phyloP scores from a whole-genome alignment of 768 basidiomycete species.

The Macrocybe gigantea region DNA sequence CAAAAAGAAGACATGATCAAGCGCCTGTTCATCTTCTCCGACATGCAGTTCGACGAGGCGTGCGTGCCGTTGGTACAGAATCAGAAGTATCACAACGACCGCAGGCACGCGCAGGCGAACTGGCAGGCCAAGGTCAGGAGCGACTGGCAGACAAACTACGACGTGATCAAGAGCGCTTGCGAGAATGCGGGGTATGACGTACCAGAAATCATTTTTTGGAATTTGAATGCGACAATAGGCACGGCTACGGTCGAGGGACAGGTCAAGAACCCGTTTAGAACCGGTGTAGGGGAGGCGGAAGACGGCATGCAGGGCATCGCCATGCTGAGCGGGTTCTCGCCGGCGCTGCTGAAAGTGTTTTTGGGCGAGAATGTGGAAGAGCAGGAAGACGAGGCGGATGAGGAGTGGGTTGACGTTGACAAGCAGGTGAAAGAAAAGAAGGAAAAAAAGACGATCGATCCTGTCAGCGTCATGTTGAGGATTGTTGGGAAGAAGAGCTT shows the following conservation, averaged over 20 bases:
- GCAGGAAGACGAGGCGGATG: slow-evolving; percentile 5
- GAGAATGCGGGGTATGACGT: slow-evolving; percentile 60
- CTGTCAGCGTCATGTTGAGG: slow-evolving; percentile 40
- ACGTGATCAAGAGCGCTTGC: slow-evolving; percentile 49
- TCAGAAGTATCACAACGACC: background rate
- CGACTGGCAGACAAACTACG: slow-evolving; percentile 61
- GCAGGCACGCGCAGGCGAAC: background rate
- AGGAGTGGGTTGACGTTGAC: slow-evolving; percentile 29
- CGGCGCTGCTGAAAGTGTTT: slow-evolving; percentile 66
- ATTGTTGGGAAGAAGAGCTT: slow-evolving; percentile 44
- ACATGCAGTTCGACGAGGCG: slow-evolving; percentile 67
- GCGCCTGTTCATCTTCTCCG: slow-evolving; percentile 68
- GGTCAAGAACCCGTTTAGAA: too few relatives aligned
- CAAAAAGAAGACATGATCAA: slow-evolving; percentile 69
- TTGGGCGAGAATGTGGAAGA: slow-evolving; percentile 46
- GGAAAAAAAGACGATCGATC: slow-evolving; percentile 30
- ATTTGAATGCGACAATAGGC: slow-evolving; percentile 29
- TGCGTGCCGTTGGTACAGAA: background rate
- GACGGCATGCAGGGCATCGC: slow-evolving; percentile 56
- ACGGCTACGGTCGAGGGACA: slow-evolving; percentile 15
- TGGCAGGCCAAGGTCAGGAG: slow-evolving; percentile 4
- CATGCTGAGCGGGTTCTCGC: slow-evolving; percentile 65
- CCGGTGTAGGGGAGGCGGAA: slow-evolving; percentile 31
- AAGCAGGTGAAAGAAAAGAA: slow-evolving; percentile 18
- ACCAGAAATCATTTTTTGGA: slow-evolving; percentile 73